These are phyloP conservation scores for Thelonectria olida DNA, from an alignment of 2,329 filamentous ascomycete genomes.

Conservation along the genomic window DNA sequence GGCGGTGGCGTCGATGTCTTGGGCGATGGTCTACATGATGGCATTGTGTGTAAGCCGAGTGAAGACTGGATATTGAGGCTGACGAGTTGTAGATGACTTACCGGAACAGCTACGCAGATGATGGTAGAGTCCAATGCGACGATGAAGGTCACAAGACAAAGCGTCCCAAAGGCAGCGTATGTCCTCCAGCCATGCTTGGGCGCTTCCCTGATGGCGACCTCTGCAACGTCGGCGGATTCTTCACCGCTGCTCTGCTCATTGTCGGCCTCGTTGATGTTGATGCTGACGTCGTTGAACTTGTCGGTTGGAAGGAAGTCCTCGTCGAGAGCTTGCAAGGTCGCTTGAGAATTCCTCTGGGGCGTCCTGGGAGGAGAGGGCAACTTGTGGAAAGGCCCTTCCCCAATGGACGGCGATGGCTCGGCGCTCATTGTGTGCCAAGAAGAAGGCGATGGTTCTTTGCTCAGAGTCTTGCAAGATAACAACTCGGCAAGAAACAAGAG, in stretches of 20 bases:
- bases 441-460: background rate
- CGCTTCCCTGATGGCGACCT: background rate
- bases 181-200: constrained; percentile 23
- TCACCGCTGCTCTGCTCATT: background rate
- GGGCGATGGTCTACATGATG: constrained; percentile 30
- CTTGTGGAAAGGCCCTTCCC: background rate
- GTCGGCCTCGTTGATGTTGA: background rate
- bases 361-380: background rate
- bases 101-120: constrained; percentile 35
- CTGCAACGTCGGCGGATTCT: constrained; percentile 8
- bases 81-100: background rate
- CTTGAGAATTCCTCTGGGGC: background rate
- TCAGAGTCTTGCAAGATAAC: no score
- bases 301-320: background rate
- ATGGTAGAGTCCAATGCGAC: constrained; percentile 38
- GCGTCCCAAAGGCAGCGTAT: constrained; percentile 35
- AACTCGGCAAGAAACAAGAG: no score
- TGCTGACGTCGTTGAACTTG: background rate
- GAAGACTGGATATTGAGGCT: accelerated
- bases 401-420: background rate
- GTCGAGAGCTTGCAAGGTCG: background rate
- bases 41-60: background rate
- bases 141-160: constrained; percentile 36
- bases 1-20: constrained; percentile 33
- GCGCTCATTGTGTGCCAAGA: background rate